Evolutionary conservation across 352 stramenopile species (phyloP).

Genomic region (Phytophthora podocarpi): DNA sequence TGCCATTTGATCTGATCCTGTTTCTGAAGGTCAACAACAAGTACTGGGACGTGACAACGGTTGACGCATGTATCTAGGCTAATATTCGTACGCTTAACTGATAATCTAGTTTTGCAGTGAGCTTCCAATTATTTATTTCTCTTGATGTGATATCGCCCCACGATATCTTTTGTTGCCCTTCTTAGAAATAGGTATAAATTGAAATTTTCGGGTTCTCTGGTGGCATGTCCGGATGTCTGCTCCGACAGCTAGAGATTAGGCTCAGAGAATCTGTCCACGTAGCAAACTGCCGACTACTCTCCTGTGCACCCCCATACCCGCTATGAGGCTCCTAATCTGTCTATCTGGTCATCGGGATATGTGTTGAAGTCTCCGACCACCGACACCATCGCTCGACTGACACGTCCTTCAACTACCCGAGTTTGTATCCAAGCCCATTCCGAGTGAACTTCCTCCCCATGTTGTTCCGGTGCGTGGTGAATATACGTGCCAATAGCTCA

Average conservation of each 20-base stretch:
- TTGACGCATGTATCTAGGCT: too few species aligned
- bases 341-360: neutral
- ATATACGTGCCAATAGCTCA: constrained; percentile 1
- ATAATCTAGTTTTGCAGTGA: too few species aligned
- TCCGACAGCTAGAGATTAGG: neutral
- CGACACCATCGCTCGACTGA: neutral
- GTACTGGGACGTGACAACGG: too few species aligned
- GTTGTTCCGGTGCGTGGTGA: neutral
- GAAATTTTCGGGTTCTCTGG: too few species aligned
- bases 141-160: too few species aligned
- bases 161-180: too few species aligned
- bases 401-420: neutral
- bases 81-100: too few species aligned
- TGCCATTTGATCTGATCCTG: too few species aligned
- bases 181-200: too few species aligned
- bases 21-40: too few species aligned
- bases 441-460: neutral
- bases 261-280: neutral
- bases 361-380: constrained; percentile 10
- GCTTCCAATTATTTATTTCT: too few species aligned
- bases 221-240: neutral
- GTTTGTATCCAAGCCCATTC: constrained; percentile 6
- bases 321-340: neutral
- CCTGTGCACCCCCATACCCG: neutral
- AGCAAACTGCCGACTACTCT: neutral